Percentiles rank a stretch among this genome's conserved stretches.
phyloP scores from a whole-genome alignment of 2,329 filamentous ascomycete genomes.

The Periconia sp. region DNA sequence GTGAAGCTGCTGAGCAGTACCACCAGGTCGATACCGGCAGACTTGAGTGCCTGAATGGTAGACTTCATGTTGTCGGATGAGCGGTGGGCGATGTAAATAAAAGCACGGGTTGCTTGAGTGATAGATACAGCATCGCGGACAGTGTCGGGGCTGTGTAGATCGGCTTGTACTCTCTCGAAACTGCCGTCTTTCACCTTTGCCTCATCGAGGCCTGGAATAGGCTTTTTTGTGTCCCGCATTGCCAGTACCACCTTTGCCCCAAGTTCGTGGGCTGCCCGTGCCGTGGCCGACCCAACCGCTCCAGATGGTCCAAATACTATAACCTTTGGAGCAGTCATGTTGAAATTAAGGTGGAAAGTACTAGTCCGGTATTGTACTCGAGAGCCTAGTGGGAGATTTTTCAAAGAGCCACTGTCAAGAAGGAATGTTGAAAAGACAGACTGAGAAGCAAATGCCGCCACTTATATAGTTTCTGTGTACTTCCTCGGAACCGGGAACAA shows the following conservation, averaged over 20 bases:
- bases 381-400: too few species aligned
- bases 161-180: slow-evolving; percentile 51
- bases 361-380: too few species aligned
- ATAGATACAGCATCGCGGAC: slow-evolving; percentile 48
- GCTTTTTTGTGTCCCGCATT: slow-evolving; percentile 53
- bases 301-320: slow-evolving; percentile 48
- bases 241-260: slow-evolving; percentile 54
- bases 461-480: too few species aligned
- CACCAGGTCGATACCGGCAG: slow-evolving; percentile 52
- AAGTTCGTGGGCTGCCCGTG: slow-evolving; percentile 44
- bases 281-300: slow-evolving; percentile 48
- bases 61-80: slow-evolving; percentile 48
- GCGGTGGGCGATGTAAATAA: slow-evolving; percentile 52
- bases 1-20: slow-evolving; percentile 52
- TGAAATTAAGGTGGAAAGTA: too few species aligned
- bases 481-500: too few species aligned
- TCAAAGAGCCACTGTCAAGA: too few species aligned
- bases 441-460: too few species aligned
- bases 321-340: too few species aligned
- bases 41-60: slow-evolving; percentile 52
- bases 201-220: slow-evolving; percentile 44
- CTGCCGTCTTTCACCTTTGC: slow-evolving; percentile 35
- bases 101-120: slow-evolving; percentile 54
- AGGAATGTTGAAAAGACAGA: too few species aligned
- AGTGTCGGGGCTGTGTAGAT: slow-evolving; percentile 52